phyloP scores from a whole-genome alignment of 2,329 filamentous ascomycete species.

The Zymoseptoria passerinii region DNA sequence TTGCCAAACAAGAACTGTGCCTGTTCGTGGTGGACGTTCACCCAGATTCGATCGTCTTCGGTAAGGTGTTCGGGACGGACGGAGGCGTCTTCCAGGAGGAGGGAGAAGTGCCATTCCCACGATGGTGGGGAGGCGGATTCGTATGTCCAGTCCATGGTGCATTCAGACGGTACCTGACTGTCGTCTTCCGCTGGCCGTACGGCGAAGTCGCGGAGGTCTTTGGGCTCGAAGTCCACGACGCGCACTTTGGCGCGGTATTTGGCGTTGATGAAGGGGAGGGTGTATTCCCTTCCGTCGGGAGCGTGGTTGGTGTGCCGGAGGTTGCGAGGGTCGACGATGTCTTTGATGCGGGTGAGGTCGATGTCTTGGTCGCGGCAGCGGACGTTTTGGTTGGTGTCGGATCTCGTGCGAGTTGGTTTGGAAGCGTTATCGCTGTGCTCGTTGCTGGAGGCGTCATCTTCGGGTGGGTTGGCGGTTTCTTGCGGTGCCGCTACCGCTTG shows the following conservation, averaged over 20 bases:
- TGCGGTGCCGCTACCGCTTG: conserved; percentile 26
- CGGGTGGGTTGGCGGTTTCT: neutral
- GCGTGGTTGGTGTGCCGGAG: conserved; percentile 40
- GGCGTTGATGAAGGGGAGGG: conserved; percentile 43
- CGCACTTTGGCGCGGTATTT: conserved; percentile 63
- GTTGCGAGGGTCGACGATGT: conserved; percentile 42
- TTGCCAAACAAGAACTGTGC: conserved; percentile 50
- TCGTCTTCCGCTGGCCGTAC: conserved; percentile 22
- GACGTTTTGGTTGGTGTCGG: conserved; percentile 21
- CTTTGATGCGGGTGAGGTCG: conserved; percentile 33
- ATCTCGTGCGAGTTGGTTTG: neutral
- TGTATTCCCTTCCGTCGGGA: conserved; percentile 16
- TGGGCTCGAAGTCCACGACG: conserved; percentile 75
- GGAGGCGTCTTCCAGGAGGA: conserved; percentile 65
- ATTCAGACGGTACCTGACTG: neutral
- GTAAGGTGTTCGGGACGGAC: neutral
- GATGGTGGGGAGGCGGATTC: conserved; percentile 19
- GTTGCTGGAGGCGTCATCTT: neutral
- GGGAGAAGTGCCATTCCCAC: conserved; percentile 80
- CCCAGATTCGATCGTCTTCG: conserved; percentile 44
- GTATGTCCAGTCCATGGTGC: conserved; percentile 2
- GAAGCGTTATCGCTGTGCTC: neutral
- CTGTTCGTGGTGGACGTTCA: conserved; percentile 55
- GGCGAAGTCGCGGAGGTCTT: conserved; percentile 63
- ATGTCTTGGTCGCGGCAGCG: conserved; percentile 39